Evolutionary conservation across 2,329 filamentous ascomycete species (phyloP), one percentile per base, ranked within the genome.

Genomic region (Trichoderma guizhouense): DNA sequence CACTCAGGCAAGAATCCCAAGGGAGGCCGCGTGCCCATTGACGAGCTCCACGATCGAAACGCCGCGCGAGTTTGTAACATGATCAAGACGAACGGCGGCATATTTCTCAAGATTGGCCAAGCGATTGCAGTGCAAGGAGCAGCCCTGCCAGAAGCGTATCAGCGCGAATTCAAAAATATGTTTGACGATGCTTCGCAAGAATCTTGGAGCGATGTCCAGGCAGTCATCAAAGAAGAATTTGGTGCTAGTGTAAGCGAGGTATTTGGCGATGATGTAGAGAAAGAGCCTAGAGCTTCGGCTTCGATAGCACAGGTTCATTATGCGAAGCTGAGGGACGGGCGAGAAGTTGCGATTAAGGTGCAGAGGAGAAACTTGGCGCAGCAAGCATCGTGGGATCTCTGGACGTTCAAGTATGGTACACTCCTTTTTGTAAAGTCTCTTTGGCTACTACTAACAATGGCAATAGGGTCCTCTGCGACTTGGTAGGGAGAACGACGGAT

Each of bases 361-460:
- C 69, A 71, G 28, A 67, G 66, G 26, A 60, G 53, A 7, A 66
- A 53, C 15, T 6, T 71, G 32, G 62, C 63, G 3, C 62, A 66
- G 5, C 69, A 71, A 21, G 69, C 63, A 28, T 66, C 62, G 8
- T 71, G 69, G 69, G 69, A 71, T 39, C 36, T 71, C 14, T 71
- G 69, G 69, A 71, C 69, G 1, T 43, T 71, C 34, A 71, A 71
- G 69, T 71, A 53, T 12, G 7, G 1, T 2, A 2, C 21, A 11
- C 12, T 15, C 18, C 47, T 11, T 15, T 1, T 2, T 3, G 5
- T 18, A 5, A 1, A 2, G 3, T 6, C 1, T 34, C 3, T 9
- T 43, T 14, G 36, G 9, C 8, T 7, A 3, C 36, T 15, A 32
- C 60, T 60, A 74, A 75, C 51, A 92, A 11, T 53, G 8, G 30